Evolutionary conservation across 306 rosid species (phyloP).

Genomic region (Medicago lupulina): DNA sequence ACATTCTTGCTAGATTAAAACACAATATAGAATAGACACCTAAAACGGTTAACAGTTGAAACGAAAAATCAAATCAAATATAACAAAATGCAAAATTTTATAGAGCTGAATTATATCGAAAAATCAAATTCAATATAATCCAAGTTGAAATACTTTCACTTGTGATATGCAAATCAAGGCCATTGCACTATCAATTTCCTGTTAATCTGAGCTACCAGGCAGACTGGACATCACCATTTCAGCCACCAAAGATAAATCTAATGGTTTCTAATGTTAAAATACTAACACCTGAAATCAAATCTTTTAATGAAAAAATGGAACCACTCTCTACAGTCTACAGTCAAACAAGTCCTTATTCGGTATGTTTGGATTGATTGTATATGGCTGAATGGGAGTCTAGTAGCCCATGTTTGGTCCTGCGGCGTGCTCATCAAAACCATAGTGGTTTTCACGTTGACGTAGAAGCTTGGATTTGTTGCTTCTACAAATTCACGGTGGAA

Average conservation of each 20-base stretch:
- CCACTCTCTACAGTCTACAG: not conserved
- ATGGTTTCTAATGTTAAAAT: slow-evolving; percentile 1
- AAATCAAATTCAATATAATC: slow-evolving; percentile 12
- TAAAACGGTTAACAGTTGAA: not conserved
- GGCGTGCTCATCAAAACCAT: too few relatives aligned
- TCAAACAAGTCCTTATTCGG: not conserved
- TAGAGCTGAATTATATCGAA: not conserved
- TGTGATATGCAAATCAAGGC: slow-evolving; percentile 5
- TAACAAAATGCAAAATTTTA: not conserved
- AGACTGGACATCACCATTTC: slow-evolving; percentile 9
- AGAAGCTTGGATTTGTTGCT: too few relatives aligned
- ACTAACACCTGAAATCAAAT: not conserved
- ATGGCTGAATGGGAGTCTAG: not conserved
- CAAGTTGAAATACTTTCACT: slow-evolving; percentile 9
- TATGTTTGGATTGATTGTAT: not conserved
- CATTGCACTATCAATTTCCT: not conserved
- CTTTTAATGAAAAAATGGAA: not conserved
- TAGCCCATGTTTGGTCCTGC: too few relatives aligned
- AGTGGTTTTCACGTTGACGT: too few relatives aligned
- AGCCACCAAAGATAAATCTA: not conserved
- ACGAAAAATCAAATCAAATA: not conserved
- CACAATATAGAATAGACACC: not conserved
- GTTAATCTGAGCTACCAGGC: not conserved
- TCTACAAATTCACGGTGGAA: too few relatives aligned
- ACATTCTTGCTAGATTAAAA: not conserved